Evolutionary conservation across 2,329 filamentous ascomycete genomes (phyloP).

Genomic region (Immersiporthe knoxdaviesiana): DNA sequence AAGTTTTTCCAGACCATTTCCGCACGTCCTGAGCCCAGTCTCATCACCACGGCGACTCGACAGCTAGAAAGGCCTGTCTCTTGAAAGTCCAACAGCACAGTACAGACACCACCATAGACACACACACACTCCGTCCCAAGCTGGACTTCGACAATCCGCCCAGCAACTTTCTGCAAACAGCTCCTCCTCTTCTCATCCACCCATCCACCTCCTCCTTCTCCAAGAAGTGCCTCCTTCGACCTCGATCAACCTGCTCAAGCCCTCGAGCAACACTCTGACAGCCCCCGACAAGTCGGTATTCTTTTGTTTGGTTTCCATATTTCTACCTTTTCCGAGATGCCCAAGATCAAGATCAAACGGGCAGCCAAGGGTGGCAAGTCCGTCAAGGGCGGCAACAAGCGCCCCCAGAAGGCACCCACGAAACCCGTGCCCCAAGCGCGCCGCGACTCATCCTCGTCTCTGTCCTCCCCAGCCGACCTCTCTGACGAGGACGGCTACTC

Average conservation of each 20-base stretch:
- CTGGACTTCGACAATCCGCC: constrained; percentile 1
- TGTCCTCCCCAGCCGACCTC: constrained; percentile 59
- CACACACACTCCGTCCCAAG: neutral
- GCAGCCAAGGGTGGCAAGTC: constrained; percentile 27
- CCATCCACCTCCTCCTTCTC: neutral
- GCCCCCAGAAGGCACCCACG: constrained; percentile 22
- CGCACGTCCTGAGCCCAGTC: constrained; percentile 56
- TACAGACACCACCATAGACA: neutral
- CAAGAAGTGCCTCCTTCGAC: neutral
- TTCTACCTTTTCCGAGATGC: constrained; percentile 3
- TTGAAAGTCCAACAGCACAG: constrained; percentile 6
- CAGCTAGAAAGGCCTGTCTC: constrained; percentile 25
- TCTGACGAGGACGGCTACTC: constrained; percentile 75
- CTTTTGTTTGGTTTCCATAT: neutral
- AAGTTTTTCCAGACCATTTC: constrained; percentile 65
- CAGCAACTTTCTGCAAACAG: neutral
- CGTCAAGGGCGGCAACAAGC: constrained; percentile 28
- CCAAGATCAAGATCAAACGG: constrained; percentile 27
- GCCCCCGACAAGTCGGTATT: neutral
- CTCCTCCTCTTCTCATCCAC: neutral
- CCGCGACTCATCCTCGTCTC: constrained; percentile 58
- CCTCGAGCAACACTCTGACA: neutral
- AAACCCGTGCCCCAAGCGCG: constrained; percentile 41
- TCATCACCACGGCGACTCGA: constrained; percentile 36
- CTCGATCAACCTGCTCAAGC: neutral